A percentile compares a stretch with the other conserved stretches of the same genome.
Conservation (phyloP, 371 early-diverging fungal species). For the Nematocida homosporus region DNA sequence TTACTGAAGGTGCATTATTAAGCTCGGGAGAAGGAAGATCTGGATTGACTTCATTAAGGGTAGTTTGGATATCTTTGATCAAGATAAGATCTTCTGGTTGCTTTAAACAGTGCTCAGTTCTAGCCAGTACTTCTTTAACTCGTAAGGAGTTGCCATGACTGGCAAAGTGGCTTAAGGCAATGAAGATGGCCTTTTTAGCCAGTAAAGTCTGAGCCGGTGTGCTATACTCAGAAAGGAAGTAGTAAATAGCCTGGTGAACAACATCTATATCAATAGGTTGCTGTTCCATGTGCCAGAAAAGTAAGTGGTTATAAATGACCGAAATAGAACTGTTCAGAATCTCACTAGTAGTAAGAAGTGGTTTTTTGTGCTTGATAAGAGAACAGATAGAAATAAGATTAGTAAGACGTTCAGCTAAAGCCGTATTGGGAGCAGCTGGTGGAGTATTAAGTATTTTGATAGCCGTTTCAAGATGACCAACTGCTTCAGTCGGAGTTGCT, state of each 20-base stretch:
- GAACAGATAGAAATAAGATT: constrained; percentile 25
- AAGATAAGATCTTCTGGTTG: background rate
- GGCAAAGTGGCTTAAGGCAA: constrained; percentile 8
- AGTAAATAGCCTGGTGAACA: constrained; percentile 4
- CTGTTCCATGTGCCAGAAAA: constrained; percentile 15
- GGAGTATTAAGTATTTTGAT: background rate
- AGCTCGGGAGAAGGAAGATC: background rate
- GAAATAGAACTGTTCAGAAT: constrained; percentile 25
- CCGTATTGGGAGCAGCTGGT: background rate
- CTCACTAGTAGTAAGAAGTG: constrained; percentile 7
- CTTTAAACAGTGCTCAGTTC: background rate
- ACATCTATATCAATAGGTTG: background rate
- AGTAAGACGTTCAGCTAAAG: constrained; percentile 3
- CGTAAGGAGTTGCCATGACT: background rate
- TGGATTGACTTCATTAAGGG: background rate
- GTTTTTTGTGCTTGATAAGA: constrained; percentile 21
- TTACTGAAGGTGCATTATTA: background rate
- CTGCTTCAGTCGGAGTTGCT: background rate
- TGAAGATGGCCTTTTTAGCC: constrained; percentile 7
- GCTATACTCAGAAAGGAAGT: background rate
- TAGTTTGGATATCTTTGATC: background rate
- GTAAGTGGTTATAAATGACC: constrained; percentile 44
- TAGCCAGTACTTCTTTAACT: background rate
- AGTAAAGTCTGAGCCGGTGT: constrained; percentile 1
- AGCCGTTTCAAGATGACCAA: constrained; percentile 13